A percentile compares a stretch with the other conserved stretches of the same genome.
phyloP scores from a whole-genome alignment of 2,329 filamentous ascomycete genomes.

The Xylariaceae sp. region DNA sequence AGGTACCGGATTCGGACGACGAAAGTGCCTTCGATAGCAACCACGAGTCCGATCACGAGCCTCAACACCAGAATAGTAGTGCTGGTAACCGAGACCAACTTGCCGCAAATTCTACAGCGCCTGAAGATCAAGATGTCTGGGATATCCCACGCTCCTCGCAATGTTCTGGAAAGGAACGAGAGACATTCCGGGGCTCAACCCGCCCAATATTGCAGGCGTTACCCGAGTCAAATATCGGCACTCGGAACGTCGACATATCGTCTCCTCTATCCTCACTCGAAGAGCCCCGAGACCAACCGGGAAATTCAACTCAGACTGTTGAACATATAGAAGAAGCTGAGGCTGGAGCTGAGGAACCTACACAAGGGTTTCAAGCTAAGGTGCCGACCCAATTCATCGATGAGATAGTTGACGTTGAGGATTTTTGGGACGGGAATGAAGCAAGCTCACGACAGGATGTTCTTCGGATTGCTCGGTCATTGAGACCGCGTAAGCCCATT shows the following conservation, averaged over 20 bases:
- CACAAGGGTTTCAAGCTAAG: conserved; percentile 4
- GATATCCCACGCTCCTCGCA: conserved; percentile 37
- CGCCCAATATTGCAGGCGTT: conserved; percentile 24
- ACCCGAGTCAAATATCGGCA: neutral
- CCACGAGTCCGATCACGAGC: conserved; percentile 35
- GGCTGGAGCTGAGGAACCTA: conserved; percentile 7
- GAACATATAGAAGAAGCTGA: neutral
- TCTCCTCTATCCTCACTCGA: conserved; percentile 18
- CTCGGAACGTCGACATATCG: conserved; percentile 2
- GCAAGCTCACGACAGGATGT: conserved; percentile 3
- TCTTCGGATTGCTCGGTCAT: conserved; percentile 43
- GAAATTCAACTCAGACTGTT: neutral
- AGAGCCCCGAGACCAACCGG: conserved; percentile 10
- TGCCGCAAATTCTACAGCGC: neutral
- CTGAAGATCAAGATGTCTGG: conserved; percentile 31
- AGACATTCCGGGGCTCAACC: conserved; percentile 33
- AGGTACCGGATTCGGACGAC: conserved; percentile 49
- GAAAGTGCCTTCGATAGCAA: conserved; percentile 42
- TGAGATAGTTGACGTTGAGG: conserved; percentile 16
- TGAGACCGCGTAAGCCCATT: conserved; percentile 63
- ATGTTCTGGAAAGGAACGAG: conserved; percentile 20
- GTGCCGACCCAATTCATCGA: conserved; percentile 4
- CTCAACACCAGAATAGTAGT: conserved; percentile 10
- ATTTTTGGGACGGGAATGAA: conserved; percentile 15
- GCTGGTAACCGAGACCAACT: conserved; percentile 3